Evolutionary conservation across 495 filamentous ascomycete species (phyloP).

Genomic region (Daldinia childiae): DNA sequence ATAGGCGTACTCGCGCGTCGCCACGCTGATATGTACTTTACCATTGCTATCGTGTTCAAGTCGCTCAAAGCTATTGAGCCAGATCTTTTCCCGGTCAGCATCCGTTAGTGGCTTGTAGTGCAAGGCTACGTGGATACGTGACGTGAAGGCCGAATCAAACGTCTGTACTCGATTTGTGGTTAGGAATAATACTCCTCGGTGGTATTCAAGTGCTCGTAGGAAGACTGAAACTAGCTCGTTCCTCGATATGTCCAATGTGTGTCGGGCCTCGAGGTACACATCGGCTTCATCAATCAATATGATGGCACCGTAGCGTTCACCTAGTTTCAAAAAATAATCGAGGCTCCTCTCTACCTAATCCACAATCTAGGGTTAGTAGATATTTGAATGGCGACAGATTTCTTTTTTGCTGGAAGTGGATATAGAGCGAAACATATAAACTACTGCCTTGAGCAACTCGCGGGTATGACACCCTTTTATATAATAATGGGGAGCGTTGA

Average conservation of each 20-base stretch:
- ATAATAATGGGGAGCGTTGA: neutral
- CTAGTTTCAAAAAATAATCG: slow-evolving; percentile 52
- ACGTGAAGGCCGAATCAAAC: slow-evolving; percentile 55
- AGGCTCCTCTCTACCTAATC: slow-evolving; percentile 49
- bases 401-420: neutral
- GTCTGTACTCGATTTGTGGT: slow-evolving; percentile 57
- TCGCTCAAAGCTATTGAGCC: slow-evolving; percentile 54
- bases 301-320: slow-evolving; percentile 55
- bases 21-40: slow-evolving; percentile 44
- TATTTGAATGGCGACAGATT: neutral
- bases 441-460: neutral
- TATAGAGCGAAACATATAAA: neutral
- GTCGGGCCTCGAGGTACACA: slow-evolving; percentile 69
- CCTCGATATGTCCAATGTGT: slow-evolving; percentile 73
- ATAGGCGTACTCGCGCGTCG: slow-evolving; percentile 46
- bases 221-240: slow-evolving; percentile 79
- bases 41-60: slow-evolving; percentile 50
- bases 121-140: slow-evolving; percentile 56
- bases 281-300: slow-evolving; percentile 58
- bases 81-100: slow-evolving; percentile 50
- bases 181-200: slow-evolving; percentile 46
- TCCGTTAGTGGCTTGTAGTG: slow-evolving; percentile 51
- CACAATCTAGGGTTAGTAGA: neutral
- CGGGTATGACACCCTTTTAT: neutral
- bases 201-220: neutral